Conservation (phyloP, 768 basidiomycete genomes). For the Pleurotus giganteus region DNA sequence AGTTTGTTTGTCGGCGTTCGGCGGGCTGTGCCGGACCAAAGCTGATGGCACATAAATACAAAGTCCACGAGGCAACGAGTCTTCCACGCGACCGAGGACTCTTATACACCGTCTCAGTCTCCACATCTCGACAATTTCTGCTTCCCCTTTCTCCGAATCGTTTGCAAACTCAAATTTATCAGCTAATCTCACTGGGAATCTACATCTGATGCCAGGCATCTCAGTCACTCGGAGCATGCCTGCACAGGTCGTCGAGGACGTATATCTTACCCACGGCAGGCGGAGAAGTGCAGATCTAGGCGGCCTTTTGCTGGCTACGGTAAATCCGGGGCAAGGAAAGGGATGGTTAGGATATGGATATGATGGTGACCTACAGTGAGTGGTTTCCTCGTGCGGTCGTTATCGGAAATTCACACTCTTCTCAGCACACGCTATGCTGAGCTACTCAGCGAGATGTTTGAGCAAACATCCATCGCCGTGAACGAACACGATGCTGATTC, state of each 20-base stretch:
- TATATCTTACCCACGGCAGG: slow-evolving; percentile 25
- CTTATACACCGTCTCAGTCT: slow-evolving; percentile 16
- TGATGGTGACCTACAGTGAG: slow-evolving; percentile 27
- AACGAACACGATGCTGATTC: slow-evolving; percentile 46
- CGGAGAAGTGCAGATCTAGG: slow-evolving; percentile 88
- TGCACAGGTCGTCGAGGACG: slow-evolving; percentile 14
- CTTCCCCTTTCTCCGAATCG: slow-evolving; percentile 11
- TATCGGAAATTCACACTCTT: slow-evolving; percentile 14
- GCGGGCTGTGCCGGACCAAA: slow-evolving; percentile 1
- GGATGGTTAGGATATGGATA: slow-evolving; percentile 55
- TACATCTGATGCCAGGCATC: not conserved
- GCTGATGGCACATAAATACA: slow-evolving; percentile 3
- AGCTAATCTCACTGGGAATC: not conserved
- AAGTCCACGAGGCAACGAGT: slow-evolving; percentile 6
- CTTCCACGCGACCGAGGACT: slow-evolving; percentile 38
- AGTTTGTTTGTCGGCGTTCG: not conserved
- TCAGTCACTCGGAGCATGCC: slow-evolving; percentile 8
- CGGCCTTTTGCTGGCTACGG: slow-evolving; percentile 79
- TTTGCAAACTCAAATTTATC: not conserved
- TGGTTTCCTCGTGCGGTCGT: not conserved
- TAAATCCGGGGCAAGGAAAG: slow-evolving; percentile 57
- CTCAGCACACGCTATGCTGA: slow-evolving; percentile 70
- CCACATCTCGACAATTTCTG: slow-evolving; percentile 13
- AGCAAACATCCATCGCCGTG: slow-evolving; percentile 72
- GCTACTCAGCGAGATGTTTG: slow-evolving; percentile 80